Evolutionary conservation across 805 yeast genomes (phyloP), one percentile per base, ranked within the genome.

Genomic region (Nakazawaea anatomiae): DNA sequence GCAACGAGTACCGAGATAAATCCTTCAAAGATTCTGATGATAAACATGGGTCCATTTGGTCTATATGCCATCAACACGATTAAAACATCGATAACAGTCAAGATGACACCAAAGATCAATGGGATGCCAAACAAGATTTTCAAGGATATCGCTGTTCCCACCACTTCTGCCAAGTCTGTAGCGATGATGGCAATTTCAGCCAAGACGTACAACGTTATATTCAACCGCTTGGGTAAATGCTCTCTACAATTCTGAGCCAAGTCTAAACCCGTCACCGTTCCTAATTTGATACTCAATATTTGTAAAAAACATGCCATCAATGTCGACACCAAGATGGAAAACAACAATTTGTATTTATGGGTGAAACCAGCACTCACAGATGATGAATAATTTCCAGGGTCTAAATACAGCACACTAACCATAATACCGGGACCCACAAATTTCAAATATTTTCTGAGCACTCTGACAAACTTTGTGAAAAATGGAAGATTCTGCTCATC

Each of bases 111-210:
- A 39, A 75, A 66, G 1, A 82, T 63, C 51, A 90, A 71, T 0
- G 96, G 96, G 9, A 90, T 79, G 1, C 77, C 74, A 59, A 90
- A 83, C 30, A 90, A 65, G 53, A 90, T 88, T 57, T 88, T 83
- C 47, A 90, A 72, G 0, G 96, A 82, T 45, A 90, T 87, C 9
- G 96, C 96, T 3, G 96, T 86, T 2, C 97, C 97, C 6, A 90
- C 92, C 9, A 90, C 96, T 65, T 90, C 97, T 0, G 97, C 97
- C 59, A 90, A 70, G 64, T 90, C 97, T 0, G 97, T 90, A 8
- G 96, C 96, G 36, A 90, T 84, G 54, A 90, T 90, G 2, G 96
- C 96, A 28, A 88, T 58, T 60, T 90, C 96, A 0, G 96, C 89
- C 58, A 87, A 75, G 1, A 79, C 62, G 62, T 89, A 90, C 4